These are phyloP conservation scores for Phytophthora tubulina DNA, from an alignment of 352 stramenopile genomes.

Conservation along the genomic window DNA sequence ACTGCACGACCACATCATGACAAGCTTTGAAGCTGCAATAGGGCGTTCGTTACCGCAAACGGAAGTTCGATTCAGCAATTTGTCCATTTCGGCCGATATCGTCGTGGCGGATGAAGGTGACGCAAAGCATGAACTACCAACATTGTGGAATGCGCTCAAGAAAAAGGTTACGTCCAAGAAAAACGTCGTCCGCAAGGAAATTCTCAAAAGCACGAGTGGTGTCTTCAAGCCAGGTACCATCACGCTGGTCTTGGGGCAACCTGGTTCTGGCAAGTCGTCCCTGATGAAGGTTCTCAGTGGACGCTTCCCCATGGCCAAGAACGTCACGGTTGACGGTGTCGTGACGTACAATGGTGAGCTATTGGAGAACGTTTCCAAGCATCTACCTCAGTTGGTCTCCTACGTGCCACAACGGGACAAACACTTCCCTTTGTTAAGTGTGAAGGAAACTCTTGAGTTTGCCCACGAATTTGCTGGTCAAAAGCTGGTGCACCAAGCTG, in stretches of 20 bases:
- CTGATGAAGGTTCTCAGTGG: conserved; percentile 13
- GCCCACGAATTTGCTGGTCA: conserved; percentile 76
- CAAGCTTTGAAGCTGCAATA: conserved; percentile 43
- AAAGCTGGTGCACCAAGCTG: conserved; percentile 30
- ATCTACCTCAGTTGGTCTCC: conserved; percentile 44
- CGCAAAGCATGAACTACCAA: conserved; percentile 42
- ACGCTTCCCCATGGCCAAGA: conserved; percentile 10
- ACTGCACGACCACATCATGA: conserved; percentile 46
- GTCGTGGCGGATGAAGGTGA: conserved; percentile 36
- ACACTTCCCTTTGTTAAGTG: conserved; percentile 76
- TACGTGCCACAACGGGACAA: conserved; percentile 79
- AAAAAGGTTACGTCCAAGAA: conserved; percentile 41
- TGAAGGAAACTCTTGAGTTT: conserved; percentile 55
- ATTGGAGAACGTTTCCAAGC: conserved; percentile 31
- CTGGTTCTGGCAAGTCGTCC: conserved; percentile 33
- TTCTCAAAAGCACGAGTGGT: conserved; percentile 57
- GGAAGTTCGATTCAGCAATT: conserved; percentile 47
- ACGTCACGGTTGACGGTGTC: conserved; percentile 25
- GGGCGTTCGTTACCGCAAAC: conserved; percentile 49
- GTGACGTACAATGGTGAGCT: conserved; percentile 59
- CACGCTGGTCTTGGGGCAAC: conserved; percentile 43
- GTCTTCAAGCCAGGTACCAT: conserved; percentile 55
- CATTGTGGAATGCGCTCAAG: conserved; percentile 53
- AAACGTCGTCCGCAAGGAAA: conserved; percentile 52
- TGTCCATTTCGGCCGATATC: conserved; percentile 39